A percentile compares a stretch with the other conserved stretches of the same genome.
Conservation (phyloP, 176 grass and related monocot genomes). For the Stipa capillata region DNA sequence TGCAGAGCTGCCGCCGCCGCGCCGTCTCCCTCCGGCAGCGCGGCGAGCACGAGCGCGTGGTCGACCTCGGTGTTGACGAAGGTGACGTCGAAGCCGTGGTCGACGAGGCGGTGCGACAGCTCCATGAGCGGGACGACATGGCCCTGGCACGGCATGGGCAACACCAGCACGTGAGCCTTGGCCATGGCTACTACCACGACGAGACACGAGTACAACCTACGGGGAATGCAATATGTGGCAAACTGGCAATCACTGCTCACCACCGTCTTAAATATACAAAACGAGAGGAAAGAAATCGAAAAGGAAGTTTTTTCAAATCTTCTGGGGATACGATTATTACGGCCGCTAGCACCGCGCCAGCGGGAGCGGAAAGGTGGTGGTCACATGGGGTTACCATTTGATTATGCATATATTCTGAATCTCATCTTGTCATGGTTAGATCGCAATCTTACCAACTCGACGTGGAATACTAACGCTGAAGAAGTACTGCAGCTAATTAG, state of each 20-base stretch:
- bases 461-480: too few species aligned
- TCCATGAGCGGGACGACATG: conserved; percentile 63
- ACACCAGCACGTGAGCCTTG: conserved; percentile 33
- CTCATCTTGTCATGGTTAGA: neutral
- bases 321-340: too few species aligned
- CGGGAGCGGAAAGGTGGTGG: neutral
- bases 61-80: conserved; percentile 74
- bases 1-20: neutral
- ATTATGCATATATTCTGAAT: neutral
- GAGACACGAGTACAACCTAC: too few species aligned
- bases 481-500: too few species aligned
- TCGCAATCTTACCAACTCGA: neutral
- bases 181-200: neutral
- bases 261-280: neutral
- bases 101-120: conserved; percentile 64
- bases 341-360: too few species aligned
- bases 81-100: conserved; percentile 66
- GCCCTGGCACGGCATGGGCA: conserved; percentile 60
- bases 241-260: neutral
- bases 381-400: neutral
- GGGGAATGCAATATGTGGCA: too few species aligned
- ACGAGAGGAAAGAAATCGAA: too few species aligned
- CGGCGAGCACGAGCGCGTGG: conserved; percentile 28
- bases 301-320: too few species aligned
- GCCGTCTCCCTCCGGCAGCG: neutral